Percentiles rank a stretch among this genome's conserved stretches.
Evolutionary conservation across 352 stramenopile species (phyloP).

Genomic region (Phytopythium chamaehyphon): DNA sequence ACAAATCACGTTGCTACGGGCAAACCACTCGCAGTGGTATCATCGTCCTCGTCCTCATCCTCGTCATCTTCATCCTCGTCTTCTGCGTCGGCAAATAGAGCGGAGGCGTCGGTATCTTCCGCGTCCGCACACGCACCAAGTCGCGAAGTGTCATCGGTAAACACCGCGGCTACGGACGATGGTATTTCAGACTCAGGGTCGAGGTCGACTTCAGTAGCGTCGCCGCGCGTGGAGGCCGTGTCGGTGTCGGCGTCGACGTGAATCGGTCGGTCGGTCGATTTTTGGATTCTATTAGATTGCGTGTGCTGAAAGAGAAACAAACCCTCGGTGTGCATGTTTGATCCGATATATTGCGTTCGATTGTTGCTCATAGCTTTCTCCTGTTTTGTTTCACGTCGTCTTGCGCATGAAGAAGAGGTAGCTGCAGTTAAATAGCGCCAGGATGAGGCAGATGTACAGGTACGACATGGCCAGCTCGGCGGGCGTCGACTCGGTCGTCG

Average conservation of each 20-base stretch:
- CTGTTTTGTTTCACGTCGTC: conserved; percentile 27
- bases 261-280: conserved; percentile 13
- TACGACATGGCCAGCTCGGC: conserved; percentile 31
- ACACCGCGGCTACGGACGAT: conserved; percentile 14
- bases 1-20: too few species aligned
- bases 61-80: too few species aligned
- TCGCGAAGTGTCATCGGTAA: conserved; percentile 16
- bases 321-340: too few species aligned
- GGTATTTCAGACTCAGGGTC: neutral
- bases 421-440: conserved; percentile 47
- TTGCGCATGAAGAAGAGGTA: conserved; percentile 45
- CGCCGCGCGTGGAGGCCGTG: conserved; percentile 5
- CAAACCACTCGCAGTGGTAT: too few species aligned
- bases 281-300: conserved; percentile 1
- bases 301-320: too few species aligned
- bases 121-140: conserved; percentile 16
- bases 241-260: neutral
- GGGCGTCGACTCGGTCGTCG: conserved; percentile 20
- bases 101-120: conserved; percentile 15
- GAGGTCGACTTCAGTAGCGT: conserved; percentile 12
- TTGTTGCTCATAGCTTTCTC: too few species aligned
- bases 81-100: conserved; percentile 9
- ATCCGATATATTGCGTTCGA: too few species aligned
- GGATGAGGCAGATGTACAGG: conserved; percentile 26
- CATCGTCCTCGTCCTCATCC: conserved; percentile 1